Evolutionary conservation across 148 eudicot genomes (phyloP).

Genomic region (Vaccinium myrtillus): DNA sequence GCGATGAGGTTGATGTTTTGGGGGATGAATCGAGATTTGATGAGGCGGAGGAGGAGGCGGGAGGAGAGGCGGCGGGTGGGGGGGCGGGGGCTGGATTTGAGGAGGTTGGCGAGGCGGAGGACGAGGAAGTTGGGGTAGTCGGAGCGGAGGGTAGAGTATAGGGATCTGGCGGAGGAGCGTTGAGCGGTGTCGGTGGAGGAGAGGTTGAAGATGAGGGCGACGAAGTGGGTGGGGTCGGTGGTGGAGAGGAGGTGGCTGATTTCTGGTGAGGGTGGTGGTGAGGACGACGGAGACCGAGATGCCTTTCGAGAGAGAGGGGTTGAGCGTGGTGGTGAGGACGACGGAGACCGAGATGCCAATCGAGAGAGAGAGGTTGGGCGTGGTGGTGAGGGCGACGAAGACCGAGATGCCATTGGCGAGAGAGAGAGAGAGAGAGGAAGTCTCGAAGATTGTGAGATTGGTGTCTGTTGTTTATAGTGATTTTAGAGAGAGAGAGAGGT

Average conservation of each 20-base stretch:
- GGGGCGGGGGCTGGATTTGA: background rate
- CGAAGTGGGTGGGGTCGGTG: background rate
- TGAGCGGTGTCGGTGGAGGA: background rate
- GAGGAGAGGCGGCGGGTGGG: background rate
- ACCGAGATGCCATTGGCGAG: background rate
- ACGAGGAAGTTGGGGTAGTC: background rate
- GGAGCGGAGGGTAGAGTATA: background rate
- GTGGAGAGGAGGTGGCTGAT: background rate
- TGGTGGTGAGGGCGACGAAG: too few relatives aligned
- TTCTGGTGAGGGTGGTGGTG: background rate
- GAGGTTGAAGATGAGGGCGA: background rate
- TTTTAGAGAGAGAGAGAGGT: too few relatives aligned
- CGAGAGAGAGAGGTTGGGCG: background rate
- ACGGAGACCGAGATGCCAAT: too few relatives aligned
- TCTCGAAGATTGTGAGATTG: too few relatives aligned
- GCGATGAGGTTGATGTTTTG: background rate
- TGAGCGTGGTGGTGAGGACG: too few relatives aligned
- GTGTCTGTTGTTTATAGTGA: too few relatives aligned
- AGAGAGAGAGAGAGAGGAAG: background rate
- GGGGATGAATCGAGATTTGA: background rate
- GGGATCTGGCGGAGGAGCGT: background rate
- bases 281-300: too few relatives aligned
- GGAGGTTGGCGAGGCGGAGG: background rate
- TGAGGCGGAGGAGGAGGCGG: background rate
- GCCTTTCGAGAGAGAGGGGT: background rate